Conservation (phyloP, 2,329 filamentous ascomycete genomes). For the Sclerotinia subarctica region DNA sequence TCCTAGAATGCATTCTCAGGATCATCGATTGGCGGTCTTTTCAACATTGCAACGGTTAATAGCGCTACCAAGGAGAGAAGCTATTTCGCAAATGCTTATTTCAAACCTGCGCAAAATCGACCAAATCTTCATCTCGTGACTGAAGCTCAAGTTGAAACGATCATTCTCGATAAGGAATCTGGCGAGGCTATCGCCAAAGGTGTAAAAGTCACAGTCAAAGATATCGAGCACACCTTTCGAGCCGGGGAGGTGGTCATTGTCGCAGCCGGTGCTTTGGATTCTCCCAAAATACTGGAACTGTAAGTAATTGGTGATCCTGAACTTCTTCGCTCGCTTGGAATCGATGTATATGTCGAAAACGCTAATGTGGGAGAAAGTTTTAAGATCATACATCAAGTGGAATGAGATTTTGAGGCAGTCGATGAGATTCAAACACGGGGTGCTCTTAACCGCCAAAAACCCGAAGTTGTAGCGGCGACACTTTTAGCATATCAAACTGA, state of each 20-base stretch:
- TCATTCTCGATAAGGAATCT: neutral
- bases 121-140: neutral
- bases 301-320: conserved; percentile 35
- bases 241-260: conserved; percentile 39
- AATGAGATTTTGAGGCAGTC: neutral
- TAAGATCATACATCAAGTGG: conserved; percentile 22
- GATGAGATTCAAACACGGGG: neutral
- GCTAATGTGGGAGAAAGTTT: conserved; percentile 27
- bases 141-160: conserved; percentile 6
- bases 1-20: conserved; percentile 1
- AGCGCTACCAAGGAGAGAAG: neutral
- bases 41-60: neutral
- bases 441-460: neutral
- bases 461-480: neutral
- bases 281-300: conserved; percentile 38
- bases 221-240: conserved; percentile 24
- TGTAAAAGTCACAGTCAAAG: conserved; percentile 27
- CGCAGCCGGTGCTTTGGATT: conserved; percentile 33
- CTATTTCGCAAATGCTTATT: neutral
- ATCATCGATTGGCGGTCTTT: neutral
- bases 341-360: conserved; percentile 27
- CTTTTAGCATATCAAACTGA: neutral
- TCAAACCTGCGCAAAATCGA: neutral
- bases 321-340: conserved; percentile 26
- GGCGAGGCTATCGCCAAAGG: neutral